Base-by-base conservation (phyloP, 179 eudicot genomes). In the Patellifolia procumbens region DNA sequence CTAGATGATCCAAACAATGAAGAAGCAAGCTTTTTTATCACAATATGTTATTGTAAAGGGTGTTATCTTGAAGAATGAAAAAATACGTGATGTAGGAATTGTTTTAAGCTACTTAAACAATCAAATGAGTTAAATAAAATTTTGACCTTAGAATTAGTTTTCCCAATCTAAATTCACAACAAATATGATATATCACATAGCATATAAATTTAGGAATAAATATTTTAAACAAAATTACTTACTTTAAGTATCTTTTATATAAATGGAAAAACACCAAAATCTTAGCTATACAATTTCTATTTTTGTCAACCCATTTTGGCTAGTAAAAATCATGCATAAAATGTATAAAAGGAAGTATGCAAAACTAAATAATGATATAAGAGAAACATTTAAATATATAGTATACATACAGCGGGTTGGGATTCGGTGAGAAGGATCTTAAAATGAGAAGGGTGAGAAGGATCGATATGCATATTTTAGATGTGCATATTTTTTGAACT, bases 181-280 rank as follows among this genome's bases (percentile, higher is more conserved):
- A 43, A 43, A 17, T 43, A 34, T 43, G 24, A 31, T 43, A 46
- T 28, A 3, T 45, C 13, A 16, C 48, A 20, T 28, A 5, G 20
- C 29, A 51, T 31, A 6, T 26, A 10, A 5, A n/a, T n/a, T n/a
- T n/a, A n/a, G 6, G 43, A 39, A 39, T 39, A n/a, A 9, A 39
- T 3, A 10, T 20, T 22, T 45, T 10, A 32, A 12, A 6, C 7
- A 15, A 31, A 26, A 68, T 76, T 58, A 39, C 28, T 17, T 39
- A 29, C 11, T 51, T 61, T 49, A 49, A 4, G 32, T 31, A 6
- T 12, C 35, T 48, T 39, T 29, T 29, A 22, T 52, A 22, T 29
- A 59, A 46, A 77, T 29, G 68, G 64, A 35, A 65, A 65, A 24
- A 42, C 64, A 65, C 5, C 64, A 65, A 52, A 66, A 39, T 51